These are phyloP conservation scores for Aspergillus conjunctus DNA, from an alignment of 495 filamentous ascomycete genomes.

Conservation along the genomic window DNA sequence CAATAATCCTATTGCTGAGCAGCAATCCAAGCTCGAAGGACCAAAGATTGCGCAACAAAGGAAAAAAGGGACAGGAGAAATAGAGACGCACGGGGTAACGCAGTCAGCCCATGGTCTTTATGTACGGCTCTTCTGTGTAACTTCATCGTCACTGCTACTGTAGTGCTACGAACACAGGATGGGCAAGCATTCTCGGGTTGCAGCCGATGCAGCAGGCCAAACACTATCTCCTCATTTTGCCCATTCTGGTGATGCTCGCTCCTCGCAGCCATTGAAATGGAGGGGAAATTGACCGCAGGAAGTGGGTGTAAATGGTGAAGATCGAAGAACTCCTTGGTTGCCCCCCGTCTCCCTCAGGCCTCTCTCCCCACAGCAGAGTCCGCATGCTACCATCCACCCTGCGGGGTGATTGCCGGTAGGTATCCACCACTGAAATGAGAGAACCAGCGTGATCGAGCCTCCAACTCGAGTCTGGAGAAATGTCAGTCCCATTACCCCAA, in stretches of 20 bases:
- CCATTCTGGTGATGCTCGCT: not conserved
- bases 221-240: constrained; percentile 11
- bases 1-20: not conserved
- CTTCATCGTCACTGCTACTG: constrained; percentile 13
- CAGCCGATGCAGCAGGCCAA: not conserved
- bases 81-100: constrained; percentile 3
- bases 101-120: constrained; percentile 6
- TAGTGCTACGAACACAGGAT: not conserved
- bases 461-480: not conserved
- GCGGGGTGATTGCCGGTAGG: constrained; percentile 18
- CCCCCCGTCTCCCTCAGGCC: constrained; percentile 8
- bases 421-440: constrained; percentile 15
- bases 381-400: constrained; percentile 1
- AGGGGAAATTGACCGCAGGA: not conserved
- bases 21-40: not conserved
- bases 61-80: not conserved
- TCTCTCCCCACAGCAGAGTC: constrained; percentile 3
- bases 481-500: not conserved
- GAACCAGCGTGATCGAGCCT: not conserved
- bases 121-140: constrained; percentile 13
- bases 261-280: constrained; percentile 1
- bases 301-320: constrained; percentile 12
- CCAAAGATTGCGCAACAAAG: not conserved
- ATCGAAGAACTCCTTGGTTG: constrained; percentile 7
- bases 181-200: not conserved